phyloP scores from a whole-genome alignment of 352 stramenopile species.

The Phytopythium cucurbitacearum region DNA sequence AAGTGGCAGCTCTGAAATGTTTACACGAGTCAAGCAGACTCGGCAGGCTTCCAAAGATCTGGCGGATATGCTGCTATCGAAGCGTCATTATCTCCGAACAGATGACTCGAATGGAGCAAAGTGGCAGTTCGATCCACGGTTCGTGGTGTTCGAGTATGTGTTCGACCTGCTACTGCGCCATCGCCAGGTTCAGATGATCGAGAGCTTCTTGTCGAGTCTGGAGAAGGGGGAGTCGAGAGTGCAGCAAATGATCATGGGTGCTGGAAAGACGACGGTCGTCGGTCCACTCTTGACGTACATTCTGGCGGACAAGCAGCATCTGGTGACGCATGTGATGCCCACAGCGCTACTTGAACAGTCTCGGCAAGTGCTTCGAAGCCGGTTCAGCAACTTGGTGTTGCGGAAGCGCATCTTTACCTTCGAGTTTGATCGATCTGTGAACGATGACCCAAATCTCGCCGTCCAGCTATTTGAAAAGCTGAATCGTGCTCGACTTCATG shows the following conservation, averaged over 20 bases:
- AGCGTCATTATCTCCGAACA: constrained; percentile 60
- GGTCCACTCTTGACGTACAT: constrained; percentile 98
- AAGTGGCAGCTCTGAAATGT: constrained; percentile 3
- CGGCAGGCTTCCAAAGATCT: constrained; percentile 82
- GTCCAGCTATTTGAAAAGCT: constrained; percentile 82
- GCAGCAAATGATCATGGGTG: constrained; percentile 99
- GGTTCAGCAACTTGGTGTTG: constrained; percentile 96
- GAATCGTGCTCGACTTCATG: constrained; percentile 83
- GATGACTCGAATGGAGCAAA: background rate
- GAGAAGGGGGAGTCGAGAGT: constrained; percentile 70
- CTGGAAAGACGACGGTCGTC: constrained; percentile 99
- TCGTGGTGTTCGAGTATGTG: constrained; percentile 99
- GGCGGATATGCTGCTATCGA: constrained; percentile 66
- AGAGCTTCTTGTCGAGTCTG: constrained; percentile 95
- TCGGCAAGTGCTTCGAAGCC: constrained; percentile 94
- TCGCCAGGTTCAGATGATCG: constrained; percentile 98
- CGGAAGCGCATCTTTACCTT: constrained; percentile 99
- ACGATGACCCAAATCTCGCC: constrained; percentile 60
- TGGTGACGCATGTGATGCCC: constrained; percentile 98
- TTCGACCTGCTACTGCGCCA: constrained; percentile 97
- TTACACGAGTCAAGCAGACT: constrained; percentile 46
- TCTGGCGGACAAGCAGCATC: constrained; percentile 92
- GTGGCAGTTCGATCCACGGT: constrained; percentile 95
- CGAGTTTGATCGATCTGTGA: constrained; percentile 95
- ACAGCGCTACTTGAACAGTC: constrained; percentile 98